Evolutionary conservation across 1,284 basidiomycete species (phyloP), one percentile per base, ranked within the genome.

Genomic region (Prillingera fragicola): DNA sequence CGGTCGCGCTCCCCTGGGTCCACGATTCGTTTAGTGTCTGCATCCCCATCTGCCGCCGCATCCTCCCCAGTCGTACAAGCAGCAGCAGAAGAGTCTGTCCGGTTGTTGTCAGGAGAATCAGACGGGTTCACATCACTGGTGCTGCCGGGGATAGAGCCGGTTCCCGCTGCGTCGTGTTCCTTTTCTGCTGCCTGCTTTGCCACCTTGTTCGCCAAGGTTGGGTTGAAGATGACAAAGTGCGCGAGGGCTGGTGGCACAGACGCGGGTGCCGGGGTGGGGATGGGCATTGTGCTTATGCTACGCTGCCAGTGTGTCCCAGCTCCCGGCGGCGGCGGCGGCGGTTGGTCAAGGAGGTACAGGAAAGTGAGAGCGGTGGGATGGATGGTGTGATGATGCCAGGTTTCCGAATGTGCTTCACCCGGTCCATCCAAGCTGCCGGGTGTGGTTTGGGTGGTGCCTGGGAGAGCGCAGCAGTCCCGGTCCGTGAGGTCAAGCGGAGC

Each of bases 211-310:
- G 46, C 38, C 4, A 67, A 49, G 2, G 58, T 54, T 4, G 67
- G 65, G 43, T 65, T 64, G 64, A 67, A 67, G 22, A 69, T 64
- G 31, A 62, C 61, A 38, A 69, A 63, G 35, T 67, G 64, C 14
- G 64, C 60, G 27, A 69, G 53, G n/a, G 54, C 45, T 7, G 13
- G n/a, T 18, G 21, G 27, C 22, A 25, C 10, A 28, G 21, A 18
- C 21, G 38, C 25, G 3, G 7, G 32, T 12, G 32, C 18, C 9
- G 32, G 31, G 31, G 26, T 25, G 31, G 22, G 24, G 39, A 17
- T 27, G n/a, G 39, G 31, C 39, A 33, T 41, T 21, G 38, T 18
- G 19, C 37, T 24, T 25, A 25, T 27, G 17, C 37, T n/a, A n/a
- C n/a, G n/a, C n/a, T n/a, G n/a, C n/a, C n/a, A n/a, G n/a, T n/a